Evolutionary conservation across 495 filamentous ascomycete species (phyloP).

Genomic region (Xylaria flabelliformis): DNA sequence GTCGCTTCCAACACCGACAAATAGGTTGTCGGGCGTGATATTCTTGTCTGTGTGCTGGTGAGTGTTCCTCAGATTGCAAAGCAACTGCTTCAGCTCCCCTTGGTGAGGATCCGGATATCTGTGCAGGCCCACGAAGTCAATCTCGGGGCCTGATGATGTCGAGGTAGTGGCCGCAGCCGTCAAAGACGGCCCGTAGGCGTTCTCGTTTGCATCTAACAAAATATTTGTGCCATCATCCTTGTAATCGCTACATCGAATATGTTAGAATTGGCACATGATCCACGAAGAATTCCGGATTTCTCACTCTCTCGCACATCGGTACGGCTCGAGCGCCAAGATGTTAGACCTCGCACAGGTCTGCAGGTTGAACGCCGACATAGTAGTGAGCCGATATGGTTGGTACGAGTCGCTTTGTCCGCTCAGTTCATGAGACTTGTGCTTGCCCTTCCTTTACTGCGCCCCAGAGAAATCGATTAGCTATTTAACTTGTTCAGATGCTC

Average conservation of each 20-base stretch:
- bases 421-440: not conserved
- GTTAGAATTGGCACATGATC: conserved; percentile 33
- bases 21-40: conserved; percentile 83
- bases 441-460: conserved; percentile 15
- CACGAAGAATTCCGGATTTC: conserved; percentile 44
- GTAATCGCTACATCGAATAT: conserved; percentile 74
- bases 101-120: conserved; percentile 98
- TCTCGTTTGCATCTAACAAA: conserved; percentile 97
- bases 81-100: conserved; percentile 77
- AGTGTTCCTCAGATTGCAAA: conserved; percentile 89
- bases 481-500: not conserved
- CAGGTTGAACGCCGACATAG: conserved; percentile 70
- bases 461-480: not conserved
- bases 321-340: conserved; percentile 81
- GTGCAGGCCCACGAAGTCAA: conserved; percentile 82
- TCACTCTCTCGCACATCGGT: conserved; percentile 84
- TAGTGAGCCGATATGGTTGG: conserved; percentile 33
- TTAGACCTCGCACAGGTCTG: conserved; percentile 83
- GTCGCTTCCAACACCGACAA: conserved; percentile 94
- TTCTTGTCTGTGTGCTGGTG: conserved; percentile 75
- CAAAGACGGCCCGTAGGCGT: conserved; percentile 84
- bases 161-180: conserved; percentile 35
- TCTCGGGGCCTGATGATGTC: conserved; percentile 42
- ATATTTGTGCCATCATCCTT: conserved; percentile 98
- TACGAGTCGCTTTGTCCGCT: not conserved